A percentile compares a stretch with the other conserved stretches of the same genome.
phyloP scores from a whole-genome alignment of 805 yeast genomes.

The Metschnikowia lochheadii region DNA sequence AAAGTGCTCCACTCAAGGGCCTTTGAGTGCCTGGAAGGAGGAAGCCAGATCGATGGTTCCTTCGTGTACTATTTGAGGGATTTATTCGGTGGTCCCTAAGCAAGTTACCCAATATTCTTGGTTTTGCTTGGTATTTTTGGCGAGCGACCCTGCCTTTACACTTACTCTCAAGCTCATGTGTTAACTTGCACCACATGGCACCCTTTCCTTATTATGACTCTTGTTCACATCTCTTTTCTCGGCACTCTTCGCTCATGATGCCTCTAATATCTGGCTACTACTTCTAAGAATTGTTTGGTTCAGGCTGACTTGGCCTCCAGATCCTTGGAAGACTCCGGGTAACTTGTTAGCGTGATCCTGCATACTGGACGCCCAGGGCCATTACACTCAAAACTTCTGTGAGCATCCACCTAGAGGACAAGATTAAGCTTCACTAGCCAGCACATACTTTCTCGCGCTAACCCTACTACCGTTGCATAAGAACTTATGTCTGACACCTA shows the following conservation, averaged over 20 bases:
- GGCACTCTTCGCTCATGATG: background rate
- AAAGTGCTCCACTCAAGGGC: background rate
- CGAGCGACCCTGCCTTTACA: background rate
- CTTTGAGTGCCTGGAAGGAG: background rate
- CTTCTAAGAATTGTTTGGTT: background rate
- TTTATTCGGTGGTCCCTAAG: background rate
- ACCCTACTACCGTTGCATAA: background rate
- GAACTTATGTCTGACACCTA: slow-evolving; percentile 18
- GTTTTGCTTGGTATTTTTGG: background rate
- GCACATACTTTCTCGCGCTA: background rate
- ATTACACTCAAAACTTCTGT: slow-evolving; percentile 6
- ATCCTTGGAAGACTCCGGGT: slow-evolving; percentile 2
- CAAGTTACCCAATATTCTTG: background rate
- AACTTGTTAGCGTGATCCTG: background rate
- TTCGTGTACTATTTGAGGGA: background rate
- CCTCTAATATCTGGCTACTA: background rate
- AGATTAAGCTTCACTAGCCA: background rate
- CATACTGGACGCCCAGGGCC: background rate
- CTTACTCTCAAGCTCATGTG: slow-evolving; percentile 1
- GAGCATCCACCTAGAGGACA: background rate
- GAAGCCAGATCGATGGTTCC: background rate
- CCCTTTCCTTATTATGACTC: background rate
- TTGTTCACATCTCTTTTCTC: background rate
- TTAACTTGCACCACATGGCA: background rate
- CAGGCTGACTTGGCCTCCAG: background rate